A percentile compares a stretch with the other conserved stretches of the same genome.
Evolutionary conservation across 1,284 basidiomycete genomes (phyloP).

Genomic region (Termitomyces sp.): DNA sequence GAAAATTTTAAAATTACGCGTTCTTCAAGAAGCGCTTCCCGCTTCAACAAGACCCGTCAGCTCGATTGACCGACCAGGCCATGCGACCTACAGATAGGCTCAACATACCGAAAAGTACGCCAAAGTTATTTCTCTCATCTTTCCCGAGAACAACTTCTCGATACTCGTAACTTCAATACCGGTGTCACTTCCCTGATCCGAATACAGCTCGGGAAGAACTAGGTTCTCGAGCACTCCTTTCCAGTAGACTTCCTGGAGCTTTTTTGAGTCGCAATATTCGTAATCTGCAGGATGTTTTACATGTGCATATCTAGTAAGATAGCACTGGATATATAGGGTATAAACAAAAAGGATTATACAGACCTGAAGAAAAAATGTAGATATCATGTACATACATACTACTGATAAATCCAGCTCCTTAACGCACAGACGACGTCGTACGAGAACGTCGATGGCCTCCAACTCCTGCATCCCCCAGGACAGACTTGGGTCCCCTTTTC

Average conservation of each 20-base stretch:
- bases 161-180: too few relatives aligned
- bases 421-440: slow-evolving; percentile 15
- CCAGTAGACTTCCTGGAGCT: neutral
- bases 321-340: neutral
- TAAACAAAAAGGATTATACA: slow-evolving; percentile 1
- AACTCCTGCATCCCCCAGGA: slow-evolving; percentile 42
- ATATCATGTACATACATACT: neutral
- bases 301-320: neutral
- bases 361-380: neutral
- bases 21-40: too few relatives aligned
- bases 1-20: neutral
- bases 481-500: slow-evolving; percentile 63
- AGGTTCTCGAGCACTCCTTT: neutral
- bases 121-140: too few relatives aligned
- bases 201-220: too few relatives aligned
- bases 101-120: too few relatives aligned
- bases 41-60: too few relatives aligned
- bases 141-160: too few relatives aligned
- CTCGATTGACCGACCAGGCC: too few relatives aligned
- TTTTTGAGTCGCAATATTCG: neutral
- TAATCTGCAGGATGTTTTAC: neutral
- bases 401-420: neutral
- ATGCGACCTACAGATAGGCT: too few relatives aligned
- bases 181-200: too few relatives aligned
- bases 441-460: slow-evolving; percentile 36